Base-by-base conservation (phyloP, 495 filamentous ascomycete species). In the Penicillium cataractarum region DNA sequence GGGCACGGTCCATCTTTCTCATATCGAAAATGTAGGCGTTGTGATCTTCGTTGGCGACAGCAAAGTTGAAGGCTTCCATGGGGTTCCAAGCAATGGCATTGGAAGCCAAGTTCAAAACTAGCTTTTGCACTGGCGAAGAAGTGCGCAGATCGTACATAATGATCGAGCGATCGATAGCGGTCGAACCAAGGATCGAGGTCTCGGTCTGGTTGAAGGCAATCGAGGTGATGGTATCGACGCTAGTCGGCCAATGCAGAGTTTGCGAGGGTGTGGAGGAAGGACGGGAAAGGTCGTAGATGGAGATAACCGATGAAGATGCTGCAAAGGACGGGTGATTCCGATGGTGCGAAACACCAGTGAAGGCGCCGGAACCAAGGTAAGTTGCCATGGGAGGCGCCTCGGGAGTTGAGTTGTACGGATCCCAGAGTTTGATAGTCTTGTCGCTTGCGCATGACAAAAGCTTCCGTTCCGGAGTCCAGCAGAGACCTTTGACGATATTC, bases 1-100 rank as follows among this genome's bases (percentile, higher is more conserved):
- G 73, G 3, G 92, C 90, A 54, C 92, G 87, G 58, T 87, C 81
- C 72, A 93, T 86, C 66, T 92, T 92, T 61, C 92, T 82, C 89
- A 92, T 93, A 75, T 97, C 92, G 70, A 95, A 96, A 22, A 94
- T 82, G 71, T 93, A 89, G 56, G 84, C 81, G 75, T 92, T 92
- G 70, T 92, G 89, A 58, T 92, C 89, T 78, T 92, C 92, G 62
- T 85, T 90, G 4, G 88, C 92, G 26, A 91, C 87, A 17, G 89
- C 90, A 70, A 96, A 91, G 71, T 96, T 97, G 82, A 96, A 93
- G 7, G 92, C 88, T 76, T 96, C 93, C 88, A 97, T 93, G 0
- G 94, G 95, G 71, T 98, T 98, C 92, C 94, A 99, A 32, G 88
- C 81, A 37, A 99, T 83, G 19, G 91, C 83, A 74, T 98, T 99